These are phyloP conservation scores for Pleurotus tuoliensis DNA, from an alignment of 768 basidiomycete genomes.

Conservation along the genomic window DNA sequence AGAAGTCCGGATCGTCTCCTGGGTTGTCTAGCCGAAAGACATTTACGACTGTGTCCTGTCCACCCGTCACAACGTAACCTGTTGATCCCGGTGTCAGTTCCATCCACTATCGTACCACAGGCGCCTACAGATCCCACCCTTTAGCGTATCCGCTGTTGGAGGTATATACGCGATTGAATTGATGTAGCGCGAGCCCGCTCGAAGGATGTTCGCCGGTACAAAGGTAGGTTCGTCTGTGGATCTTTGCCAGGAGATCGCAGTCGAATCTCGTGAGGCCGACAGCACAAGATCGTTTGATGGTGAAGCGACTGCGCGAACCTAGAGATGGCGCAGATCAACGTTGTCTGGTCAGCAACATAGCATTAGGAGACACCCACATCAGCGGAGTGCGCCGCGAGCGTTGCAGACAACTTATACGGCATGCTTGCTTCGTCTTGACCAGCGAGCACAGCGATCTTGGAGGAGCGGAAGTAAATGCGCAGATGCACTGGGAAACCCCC, in stretches of 20 bases:
- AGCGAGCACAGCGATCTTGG: neutral
- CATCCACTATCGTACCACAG: slow-evolving; percentile 13
- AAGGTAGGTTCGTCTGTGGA: slow-evolving; percentile 46
- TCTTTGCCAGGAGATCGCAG: slow-evolving; percentile 83
- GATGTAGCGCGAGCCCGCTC: slow-evolving; percentile 69
- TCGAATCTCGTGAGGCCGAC: slow-evolving; percentile 89
- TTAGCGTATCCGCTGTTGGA: slow-evolving; percentile 62
- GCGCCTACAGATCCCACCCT: slow-evolving; percentile 45
- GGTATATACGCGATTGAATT: slow-evolving; percentile 79
- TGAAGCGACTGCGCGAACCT: slow-evolving; percentile 83
- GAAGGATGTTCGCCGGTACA: slow-evolving; percentile 47
- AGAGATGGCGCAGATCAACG: slow-evolving; percentile 13
- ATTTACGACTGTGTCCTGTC: slow-evolving; percentile 86
- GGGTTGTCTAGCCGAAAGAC: slow-evolving; percentile 61
- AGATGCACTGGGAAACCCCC: slow-evolving; percentile 15
- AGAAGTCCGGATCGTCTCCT: slow-evolving; percentile 69
- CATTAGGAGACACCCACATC: slow-evolving; percentile 52
- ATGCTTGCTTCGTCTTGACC: slow-evolving; percentile 25
- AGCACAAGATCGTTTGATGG: slow-evolving; percentile 76
- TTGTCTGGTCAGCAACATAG: neutral
- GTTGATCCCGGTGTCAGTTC: slow-evolving; percentile 13
- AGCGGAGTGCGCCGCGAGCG: slow-evolving; percentile 62
- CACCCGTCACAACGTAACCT: slow-evolving; percentile 87
- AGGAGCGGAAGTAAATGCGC: slow-evolving; percentile 6
- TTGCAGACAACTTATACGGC: slow-evolving; percentile 77